phyloP scores from a whole-genome alignment of 1,284 basidiomycete species.

The Marasmius tenuissimus region DNA sequence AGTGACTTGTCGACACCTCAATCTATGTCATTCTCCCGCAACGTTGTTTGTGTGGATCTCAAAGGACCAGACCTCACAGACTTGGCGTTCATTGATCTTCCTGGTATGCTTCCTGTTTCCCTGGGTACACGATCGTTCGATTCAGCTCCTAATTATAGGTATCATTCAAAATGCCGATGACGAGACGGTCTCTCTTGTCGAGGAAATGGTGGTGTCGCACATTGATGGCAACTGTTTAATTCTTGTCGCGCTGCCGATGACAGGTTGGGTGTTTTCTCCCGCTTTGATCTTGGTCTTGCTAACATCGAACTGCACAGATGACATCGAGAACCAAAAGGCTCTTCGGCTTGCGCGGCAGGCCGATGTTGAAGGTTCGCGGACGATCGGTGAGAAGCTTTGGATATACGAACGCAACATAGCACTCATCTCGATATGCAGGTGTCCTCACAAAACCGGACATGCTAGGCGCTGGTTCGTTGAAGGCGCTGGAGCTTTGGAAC shows the following conservation, averaged over 20 bases:
- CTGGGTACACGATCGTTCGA: not conserved
- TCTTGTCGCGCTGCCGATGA: constrained; percentile 55
- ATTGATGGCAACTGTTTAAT: constrained; percentile 52
- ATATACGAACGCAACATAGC: not conserved
- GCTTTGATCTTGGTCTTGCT: constrained; percentile 4
- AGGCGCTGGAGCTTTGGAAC: constrained; percentile 50
- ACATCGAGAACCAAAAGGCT: constrained; percentile 55
- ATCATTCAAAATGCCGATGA: constrained; percentile 47
- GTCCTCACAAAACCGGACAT: constrained; percentile 64
- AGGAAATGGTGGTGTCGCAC: constrained; percentile 41
- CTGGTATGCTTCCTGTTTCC: constrained; percentile 25
- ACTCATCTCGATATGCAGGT: constrained; percentile 32
- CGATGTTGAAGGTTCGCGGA: constrained; percentile 46
- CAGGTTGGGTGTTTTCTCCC: constrained; percentile 30
- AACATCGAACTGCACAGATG: constrained; percentile 34
- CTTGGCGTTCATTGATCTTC: constrained; percentile 46
- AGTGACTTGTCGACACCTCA: constrained; percentile 9
- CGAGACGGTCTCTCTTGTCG: constrained; percentile 47
- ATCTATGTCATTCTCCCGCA: constrained; percentile 31
- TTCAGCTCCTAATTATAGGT: constrained; percentile 27
- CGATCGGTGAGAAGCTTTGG: constrained; percentile 45
- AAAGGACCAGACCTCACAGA: constrained; percentile 37
- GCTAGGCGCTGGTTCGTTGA: constrained; percentile 27
- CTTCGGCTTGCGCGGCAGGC: constrained; percentile 39
- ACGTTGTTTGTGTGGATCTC: constrained; percentile 40